Percentiles rank a stretch among this genome's conserved stretches.
Evolutionary conservation across 2,329 filamentous ascomycete genomes (phyloP).

Genomic region (Allantophomopsis cytisporea): DNA sequence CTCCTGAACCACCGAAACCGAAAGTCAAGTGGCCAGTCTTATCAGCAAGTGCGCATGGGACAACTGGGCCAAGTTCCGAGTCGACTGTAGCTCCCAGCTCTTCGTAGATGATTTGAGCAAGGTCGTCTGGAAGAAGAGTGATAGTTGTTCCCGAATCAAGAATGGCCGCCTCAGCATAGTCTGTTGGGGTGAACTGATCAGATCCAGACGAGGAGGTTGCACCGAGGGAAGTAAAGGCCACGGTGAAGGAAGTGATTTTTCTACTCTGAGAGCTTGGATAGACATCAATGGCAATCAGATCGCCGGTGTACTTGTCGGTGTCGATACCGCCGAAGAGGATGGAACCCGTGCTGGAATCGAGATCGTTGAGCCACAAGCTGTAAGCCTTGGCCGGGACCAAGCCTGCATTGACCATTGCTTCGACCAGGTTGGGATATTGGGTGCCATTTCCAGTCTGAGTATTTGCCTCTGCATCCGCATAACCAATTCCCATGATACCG

Average conservation of each 20-base stretch:
- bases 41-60: slow-evolving; percentile 28
- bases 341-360: slow-evolving; percentile 19
- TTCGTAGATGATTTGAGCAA: slow-evolving; percentile 31
- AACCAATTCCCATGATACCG: slow-evolving; percentile 47
- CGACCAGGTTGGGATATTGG: slow-evolving; percentile 17
- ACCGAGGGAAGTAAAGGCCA: slow-evolving; percentile 18
- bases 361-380: slow-evolving; percentile 22
- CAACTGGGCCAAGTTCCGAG: slow-evolving; percentile 26
- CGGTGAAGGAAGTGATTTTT: slow-evolving; percentile 15
- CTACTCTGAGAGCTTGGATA: slow-evolving; percentile 8
- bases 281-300: slow-evolving; percentile 17
- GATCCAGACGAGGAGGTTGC: slow-evolving; percentile 23
- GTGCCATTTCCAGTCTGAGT: slow-evolving; percentile 27
- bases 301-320: slow-evolving; percentile 28
- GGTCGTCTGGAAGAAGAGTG: slow-evolving; percentile 46
- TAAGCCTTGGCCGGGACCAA: slow-evolving; percentile 28
- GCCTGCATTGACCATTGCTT: slow-evolving; percentile 23
- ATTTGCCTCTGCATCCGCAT: slow-evolving; percentile 26
- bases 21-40: slow-evolving; percentile 30
- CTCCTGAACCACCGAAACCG: slow-evolving; percentile 29
- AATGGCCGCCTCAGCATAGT: slow-evolving; percentile 32
- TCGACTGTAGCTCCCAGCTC: slow-evolving; percentile 32
- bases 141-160: slow-evolving; percentile 57
- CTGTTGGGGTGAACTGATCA: slow-evolving; percentile 13
- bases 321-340: slow-evolving; percentile 31